A percentile compares a stretch with the other conserved stretches of the same genome.
Conservation (phyloP, 2,329 filamentous ascomycete species). For the Aspergillus tamarii region DNA sequence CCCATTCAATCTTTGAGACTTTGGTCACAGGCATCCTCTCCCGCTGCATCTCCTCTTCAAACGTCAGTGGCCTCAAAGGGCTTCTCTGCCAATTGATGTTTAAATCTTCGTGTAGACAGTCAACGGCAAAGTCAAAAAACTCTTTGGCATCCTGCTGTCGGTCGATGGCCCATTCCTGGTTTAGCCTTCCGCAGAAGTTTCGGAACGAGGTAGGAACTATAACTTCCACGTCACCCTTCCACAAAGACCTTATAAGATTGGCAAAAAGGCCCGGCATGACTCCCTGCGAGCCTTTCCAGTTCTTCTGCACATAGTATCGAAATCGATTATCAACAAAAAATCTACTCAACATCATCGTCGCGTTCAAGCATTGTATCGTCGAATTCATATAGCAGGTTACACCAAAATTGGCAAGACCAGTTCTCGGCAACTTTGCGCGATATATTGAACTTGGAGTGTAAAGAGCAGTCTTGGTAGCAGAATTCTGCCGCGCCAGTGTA, state of each 20-base stretch:
- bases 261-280: constrained; percentile 65
- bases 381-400: constrained; percentile 92
- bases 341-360: constrained; percentile 65
- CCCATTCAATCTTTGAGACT: constrained; percentile 76
- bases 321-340: constrained; percentile 68
- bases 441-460: constrained; percentile 46
- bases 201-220: constrained; percentile 64
- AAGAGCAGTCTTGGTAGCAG: constrained; percentile 47
- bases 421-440: constrained; percentile 59
- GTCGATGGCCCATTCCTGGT: constrained; percentile 70
- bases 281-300: constrained; percentile 68
- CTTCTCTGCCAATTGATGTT: constrained; percentile 67
- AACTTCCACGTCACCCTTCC: constrained; percentile 61
- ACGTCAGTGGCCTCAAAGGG: constrained; percentile 61
- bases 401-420: constrained; percentile 78
- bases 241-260: constrained; percentile 63
- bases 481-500: constrained; percentile 48
- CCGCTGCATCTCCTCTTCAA: constrained; percentile 62
- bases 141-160: constrained; percentile 91
- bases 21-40: constrained; percentile 64
- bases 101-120: constrained; percentile 83
- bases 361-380: constrained; percentile 80
- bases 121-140: constrained; percentile 80
- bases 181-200: constrained; percentile 66
- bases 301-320: constrained; percentile 61